Percentiles rank a stretch among this genome's conserved stretches.
phyloP scores from a whole-genome alignment of 768 basidiomycete species.

The Lactarius sanguifluus region DNA sequence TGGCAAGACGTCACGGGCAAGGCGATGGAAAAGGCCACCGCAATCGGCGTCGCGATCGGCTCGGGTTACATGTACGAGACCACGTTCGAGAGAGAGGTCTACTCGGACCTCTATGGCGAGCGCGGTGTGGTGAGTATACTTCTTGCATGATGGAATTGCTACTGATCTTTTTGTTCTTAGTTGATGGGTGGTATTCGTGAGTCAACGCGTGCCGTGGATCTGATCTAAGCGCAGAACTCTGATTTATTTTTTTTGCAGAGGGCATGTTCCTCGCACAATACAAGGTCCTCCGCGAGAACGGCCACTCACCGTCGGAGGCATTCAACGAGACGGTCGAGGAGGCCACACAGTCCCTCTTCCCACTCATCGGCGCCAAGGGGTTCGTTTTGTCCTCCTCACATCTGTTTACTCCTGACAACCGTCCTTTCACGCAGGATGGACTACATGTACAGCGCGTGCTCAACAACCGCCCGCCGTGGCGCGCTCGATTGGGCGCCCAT shows the following conservation, averaged over 20 bases:
- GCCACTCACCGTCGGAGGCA: constrained; percentile 95
- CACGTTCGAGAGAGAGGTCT: constrained; percentile 99
- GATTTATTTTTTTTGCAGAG: constrained; percentile 49
- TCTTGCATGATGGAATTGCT: constrained; percentile 10
- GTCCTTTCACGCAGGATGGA: constrained; percentile 67
- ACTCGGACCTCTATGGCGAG: constrained; percentile 98
- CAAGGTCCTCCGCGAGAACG: constrained; percentile 94
- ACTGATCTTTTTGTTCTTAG: constrained; percentile 45
- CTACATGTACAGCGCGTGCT: constrained; percentile 99
- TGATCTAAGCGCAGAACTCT: constrained; percentile 17
- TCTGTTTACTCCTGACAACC: background rate
- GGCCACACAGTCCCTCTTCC: constrained; percentile 98
- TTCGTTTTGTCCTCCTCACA: constrained; percentile 39
- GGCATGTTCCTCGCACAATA: constrained; percentile 99
- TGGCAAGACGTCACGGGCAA: constrained; percentile 98
- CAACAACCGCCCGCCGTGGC: constrained; percentile 97
- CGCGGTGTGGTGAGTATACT: constrained; percentile 87
- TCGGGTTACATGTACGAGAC: constrained; percentile 99
- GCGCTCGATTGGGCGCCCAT: constrained; percentile 99
- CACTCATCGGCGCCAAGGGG: constrained; percentile 94
- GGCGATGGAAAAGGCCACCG: constrained; percentile 95
- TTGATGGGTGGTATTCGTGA: constrained; percentile 95
- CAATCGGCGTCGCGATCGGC: constrained; percentile 90
- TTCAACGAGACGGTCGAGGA: constrained; percentile 99
- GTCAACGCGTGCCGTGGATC: constrained; percentile 33